Evolutionary conservation across 768 basidiomycete species (phyloP), one percentile per base, ranked within the genome.

Genomic region (Pleurotus cornucopiae): DNA sequence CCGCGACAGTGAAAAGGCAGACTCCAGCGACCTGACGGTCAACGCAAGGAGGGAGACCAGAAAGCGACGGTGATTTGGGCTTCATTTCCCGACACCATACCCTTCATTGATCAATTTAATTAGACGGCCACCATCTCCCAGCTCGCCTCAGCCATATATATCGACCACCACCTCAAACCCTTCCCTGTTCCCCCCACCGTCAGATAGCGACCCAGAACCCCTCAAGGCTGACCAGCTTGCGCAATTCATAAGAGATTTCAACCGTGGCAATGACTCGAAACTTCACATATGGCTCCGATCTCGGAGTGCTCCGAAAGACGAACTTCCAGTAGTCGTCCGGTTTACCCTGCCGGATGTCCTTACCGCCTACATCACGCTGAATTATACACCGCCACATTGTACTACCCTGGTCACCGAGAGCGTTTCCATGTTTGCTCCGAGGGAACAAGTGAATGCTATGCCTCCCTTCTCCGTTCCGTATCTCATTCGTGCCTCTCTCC

Each of bases 381-480:
- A 71, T 30, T 71, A 76, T 52, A 67, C 62, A 2, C 62, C 60
- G 25, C 30, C 30, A 34, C 57, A 66, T 37, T 71, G 71, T 38
- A 61, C 66, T n/a, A 58, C 62, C 4, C 69, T 84, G 39, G 60
- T 79, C 11, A 78, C 85, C 26, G 87, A 89, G 63, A 86, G 76
- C 54, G 76, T 88, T 44, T 76, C 83, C n/a, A 80, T 78, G 7
- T 88, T 90, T 66, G 89, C 86, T 5, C 83, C 89, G 20, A 74
- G 89, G 62, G 90, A 92, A 73, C 77, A 73, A 72, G 89, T 86
- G 60, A 51, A 75, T 16, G 14, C 13, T 25, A 37, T n/a, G n/a
- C 26, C 46, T 21, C 21, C 56, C 64, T 47, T 48, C 57, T 11
- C 55, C 51, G 26, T 23, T 23, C 43, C 30, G 4, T 34, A 34